Evolutionary conservation across 345 rosid species (phyloP).

Genomic region (Eucalyptus melliodora): DNA sequence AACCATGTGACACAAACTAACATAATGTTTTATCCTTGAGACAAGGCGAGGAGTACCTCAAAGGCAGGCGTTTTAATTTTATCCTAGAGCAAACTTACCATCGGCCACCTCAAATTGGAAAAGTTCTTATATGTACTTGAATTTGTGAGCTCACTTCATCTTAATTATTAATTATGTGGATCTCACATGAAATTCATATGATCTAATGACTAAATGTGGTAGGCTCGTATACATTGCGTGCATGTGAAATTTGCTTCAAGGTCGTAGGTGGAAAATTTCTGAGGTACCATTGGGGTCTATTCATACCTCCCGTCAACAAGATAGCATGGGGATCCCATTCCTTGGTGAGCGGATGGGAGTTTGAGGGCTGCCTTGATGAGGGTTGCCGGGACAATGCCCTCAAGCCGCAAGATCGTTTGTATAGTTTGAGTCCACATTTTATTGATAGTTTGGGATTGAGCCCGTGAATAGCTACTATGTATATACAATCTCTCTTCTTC

Average conservation of each 20-base stretch:
- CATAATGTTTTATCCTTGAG: background rate
- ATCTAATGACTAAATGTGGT: background rate
- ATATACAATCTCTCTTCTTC: too few species aligned
- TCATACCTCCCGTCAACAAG: rapidly evolving
- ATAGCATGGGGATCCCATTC: rapidly evolving
- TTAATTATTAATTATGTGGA: background rate
- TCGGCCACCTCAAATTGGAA: background rate
- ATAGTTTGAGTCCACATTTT: too few species aligned
- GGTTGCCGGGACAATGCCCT: rapidly evolving
- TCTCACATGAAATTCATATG: background rate
- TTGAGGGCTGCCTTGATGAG: background rate
- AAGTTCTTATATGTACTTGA: background rate
- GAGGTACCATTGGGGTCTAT: too few species aligned
- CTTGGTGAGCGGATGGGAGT: too few species aligned
- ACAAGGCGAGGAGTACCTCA: background rate
- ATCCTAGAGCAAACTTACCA: background rate
- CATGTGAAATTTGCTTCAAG: background rate
- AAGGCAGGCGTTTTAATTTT: background rate
- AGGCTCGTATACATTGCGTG: background rate
- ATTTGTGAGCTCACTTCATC: background rate
- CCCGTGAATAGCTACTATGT: background rate
- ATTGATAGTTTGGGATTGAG: too few species aligned
- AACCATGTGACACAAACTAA: background rate
- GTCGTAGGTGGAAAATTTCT: too few species aligned
- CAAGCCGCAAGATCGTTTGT: too few species aligned